Percentiles rank a stretch among this genome's conserved stretches.
phyloP scores from a whole-genome alignment of 129 eudicot species.

The Artemisia tridentata region DNA sequence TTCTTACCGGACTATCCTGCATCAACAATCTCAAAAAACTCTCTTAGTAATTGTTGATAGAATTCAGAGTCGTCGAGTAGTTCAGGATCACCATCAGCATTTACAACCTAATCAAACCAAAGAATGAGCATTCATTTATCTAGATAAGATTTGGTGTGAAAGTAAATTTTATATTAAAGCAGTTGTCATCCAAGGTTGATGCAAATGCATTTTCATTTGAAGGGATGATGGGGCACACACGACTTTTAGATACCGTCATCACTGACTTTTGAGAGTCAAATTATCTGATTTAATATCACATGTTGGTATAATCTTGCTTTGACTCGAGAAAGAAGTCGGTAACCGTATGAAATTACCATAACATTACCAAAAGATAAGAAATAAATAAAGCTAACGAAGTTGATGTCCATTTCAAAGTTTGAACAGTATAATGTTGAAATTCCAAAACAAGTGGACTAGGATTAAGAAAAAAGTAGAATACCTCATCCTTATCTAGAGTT shows the following conservation, averaged over 20 bases:
- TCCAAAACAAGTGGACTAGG: not conserved
- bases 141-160: constrained; percentile 5
- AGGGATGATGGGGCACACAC: no score
- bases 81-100: constrained; percentile 82
- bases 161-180: not conserved
- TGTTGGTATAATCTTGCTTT: not conserved
- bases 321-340: not conserved
- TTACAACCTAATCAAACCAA: constrained; percentile 34
- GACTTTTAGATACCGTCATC: not conserved
- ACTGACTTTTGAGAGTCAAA: not conserved
- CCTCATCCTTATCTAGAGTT: constrained; percentile 47
- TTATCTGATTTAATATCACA: not conserved
- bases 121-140: not conserved
- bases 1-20: constrained; percentile 76
- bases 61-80: constrained; percentile 84
- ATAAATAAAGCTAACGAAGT: not conserved
- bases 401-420: not conserved
- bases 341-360: not conserved
- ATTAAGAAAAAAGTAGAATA: constrained; percentile 14
- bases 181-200: not conserved
- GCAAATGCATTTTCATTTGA: not conserved
- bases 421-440: not conserved
- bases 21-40: constrained; percentile 77
- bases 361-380: not conserved
- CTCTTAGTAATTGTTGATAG: constrained; percentile 82